phyloP scores from a whole-genome alignment of 75 land plant genomes.

The Pinus tabuliformis region DNA sequence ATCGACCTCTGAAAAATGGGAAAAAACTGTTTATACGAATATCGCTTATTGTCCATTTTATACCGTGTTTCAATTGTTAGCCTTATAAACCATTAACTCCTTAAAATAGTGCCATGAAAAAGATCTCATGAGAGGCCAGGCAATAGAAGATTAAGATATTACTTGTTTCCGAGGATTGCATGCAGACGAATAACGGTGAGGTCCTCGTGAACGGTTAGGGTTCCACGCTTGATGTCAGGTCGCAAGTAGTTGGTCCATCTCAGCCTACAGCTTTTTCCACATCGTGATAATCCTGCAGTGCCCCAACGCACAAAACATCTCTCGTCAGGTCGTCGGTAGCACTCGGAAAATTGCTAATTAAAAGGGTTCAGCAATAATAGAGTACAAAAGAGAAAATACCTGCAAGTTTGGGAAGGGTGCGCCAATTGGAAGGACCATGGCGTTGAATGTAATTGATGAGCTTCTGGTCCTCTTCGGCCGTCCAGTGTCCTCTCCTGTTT shows the following conservation, averaged over 20 bases:
- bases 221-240: constrained; percentile 60
- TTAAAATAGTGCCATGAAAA: no score
- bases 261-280: constrained; percentile 66
- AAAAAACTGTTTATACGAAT: no score
- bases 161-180: constrained; percentile 62
- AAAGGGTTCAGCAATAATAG: neutral
- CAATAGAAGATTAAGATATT: no score
- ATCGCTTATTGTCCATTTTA: no score
- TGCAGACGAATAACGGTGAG: constrained; percentile 47
- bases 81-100: no score
- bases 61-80: no score
- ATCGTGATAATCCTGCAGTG: constrained; percentile 24
- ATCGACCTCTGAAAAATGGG: no score
- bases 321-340: no score
- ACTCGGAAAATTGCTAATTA: no score
- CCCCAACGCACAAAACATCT: no score
- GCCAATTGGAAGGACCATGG: constrained; percentile 12
- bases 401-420: constrained; percentile 12
- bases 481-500: constrained; percentile 18
- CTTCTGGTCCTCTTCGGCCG: constrained; percentile 15
- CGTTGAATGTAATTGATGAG: constrained; percentile 1
- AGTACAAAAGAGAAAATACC: neutral
- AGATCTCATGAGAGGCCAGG: no score
- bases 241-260: constrained; percentile 66
- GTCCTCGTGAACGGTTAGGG: constrained; percentile 56